phyloP scores from a whole-genome alignment of 2,329 filamentous ascomycete species.

The Apiospora arundinis region DNA sequence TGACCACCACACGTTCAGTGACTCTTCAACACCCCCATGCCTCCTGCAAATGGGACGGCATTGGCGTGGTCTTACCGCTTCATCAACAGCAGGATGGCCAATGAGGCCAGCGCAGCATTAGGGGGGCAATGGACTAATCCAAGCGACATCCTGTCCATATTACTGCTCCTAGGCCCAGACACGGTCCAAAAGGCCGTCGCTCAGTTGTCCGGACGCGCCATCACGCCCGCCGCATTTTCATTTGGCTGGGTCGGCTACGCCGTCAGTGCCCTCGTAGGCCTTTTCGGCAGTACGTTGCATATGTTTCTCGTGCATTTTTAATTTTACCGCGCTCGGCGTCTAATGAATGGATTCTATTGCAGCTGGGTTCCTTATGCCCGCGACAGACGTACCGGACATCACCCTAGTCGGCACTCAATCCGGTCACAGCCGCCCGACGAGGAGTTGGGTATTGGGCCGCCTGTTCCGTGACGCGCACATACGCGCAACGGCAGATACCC shows the following conservation, averaged over 20 bases:
- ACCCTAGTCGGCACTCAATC: constrained; percentile 27
- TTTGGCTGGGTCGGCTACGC: constrained; percentile 35
- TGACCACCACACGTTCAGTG: no score
- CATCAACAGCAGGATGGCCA: background rate
- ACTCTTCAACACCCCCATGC: background rate
- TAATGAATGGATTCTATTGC: background rate
- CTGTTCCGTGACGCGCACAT: constrained; percentile 25
- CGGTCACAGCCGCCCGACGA: constrained; percentile 26
- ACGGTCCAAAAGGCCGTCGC: constrained; percentile 31
- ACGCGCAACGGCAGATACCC: background rate
- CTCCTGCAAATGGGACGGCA: background rate
- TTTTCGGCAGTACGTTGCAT: constrained; percentile 26
- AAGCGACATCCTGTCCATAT: constrained; percentile 26
- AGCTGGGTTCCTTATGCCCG: constrained; percentile 20
- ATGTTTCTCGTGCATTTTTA: no score
- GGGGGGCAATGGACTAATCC: constrained; percentile 28
- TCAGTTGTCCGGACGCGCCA: constrained; percentile 26
- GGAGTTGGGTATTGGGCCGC: constrained; percentile 25
- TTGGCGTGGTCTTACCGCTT: background rate
- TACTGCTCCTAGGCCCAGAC: constrained; percentile 33
- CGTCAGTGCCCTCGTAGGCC: constrained; percentile 26
- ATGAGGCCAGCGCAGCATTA: background rate
- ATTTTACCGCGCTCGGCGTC: no score
- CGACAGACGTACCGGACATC: constrained; percentile 27
- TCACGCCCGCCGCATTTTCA: constrained; percentile 33